phyloP scores from a whole-genome alignment of 2,329 filamentous ascomycete genomes.

The Aspergillus unguis region DNA sequence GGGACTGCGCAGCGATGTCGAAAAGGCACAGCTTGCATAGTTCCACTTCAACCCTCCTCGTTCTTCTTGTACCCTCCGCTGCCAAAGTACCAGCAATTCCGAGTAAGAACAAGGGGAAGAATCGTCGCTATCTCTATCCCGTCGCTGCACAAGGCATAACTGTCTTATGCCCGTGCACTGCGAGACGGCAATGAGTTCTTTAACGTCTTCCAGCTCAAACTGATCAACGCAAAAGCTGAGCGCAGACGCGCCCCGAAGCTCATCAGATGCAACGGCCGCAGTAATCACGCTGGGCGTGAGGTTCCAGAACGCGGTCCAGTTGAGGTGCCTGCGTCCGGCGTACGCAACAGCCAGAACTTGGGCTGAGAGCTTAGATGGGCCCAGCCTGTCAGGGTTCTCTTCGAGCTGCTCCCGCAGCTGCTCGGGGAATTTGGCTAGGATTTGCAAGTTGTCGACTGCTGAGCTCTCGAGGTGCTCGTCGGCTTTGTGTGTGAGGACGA shows the following conservation, averaged over 20 bases:
- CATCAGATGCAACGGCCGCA: slow-evolving; percentile 12
- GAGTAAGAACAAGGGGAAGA: slow-evolving; percentile 10
- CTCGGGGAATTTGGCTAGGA: slow-evolving; percentile 10
- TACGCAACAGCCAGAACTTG: slow-evolving; percentile 15
- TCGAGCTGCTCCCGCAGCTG: slow-evolving; percentile 14
- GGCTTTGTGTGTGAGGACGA: slow-evolving; percentile 10
- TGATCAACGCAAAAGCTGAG: slow-evolving; percentile 16
- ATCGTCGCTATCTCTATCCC: slow-evolving; percentile 11
- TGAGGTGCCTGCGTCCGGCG: slow-evolving; percentile 13
- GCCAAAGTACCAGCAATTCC: slow-evolving; percentile 4
- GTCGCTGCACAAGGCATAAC: slow-evolving; percentile 14
- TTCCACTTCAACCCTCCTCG: slow-evolving; percentile 8
- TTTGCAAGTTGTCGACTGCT: slow-evolving; percentile 7
- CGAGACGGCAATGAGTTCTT: slow-evolving; percentile 8
- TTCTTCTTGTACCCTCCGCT: neutral
- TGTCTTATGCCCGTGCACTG: slow-evolving; percentile 12
- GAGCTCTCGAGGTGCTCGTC: slow-evolving; percentile 1
- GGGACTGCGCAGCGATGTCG: slow-evolving; percentile 8
- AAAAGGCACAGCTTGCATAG: slow-evolving; percentile 14
- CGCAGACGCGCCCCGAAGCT: slow-evolving; percentile 15
- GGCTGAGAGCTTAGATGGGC: slow-evolving; percentile 10
- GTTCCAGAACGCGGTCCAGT: slow-evolving; percentile 16
- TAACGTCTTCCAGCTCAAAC: slow-evolving; percentile 9
- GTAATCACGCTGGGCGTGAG: slow-evolving; percentile 14
- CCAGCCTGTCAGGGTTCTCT: slow-evolving; percentile 15